These are phyloP conservation scores for Cyberlindnera japonica DNA, from an alignment of 805 yeast genomes.

Conservation along the genomic window DNA sequence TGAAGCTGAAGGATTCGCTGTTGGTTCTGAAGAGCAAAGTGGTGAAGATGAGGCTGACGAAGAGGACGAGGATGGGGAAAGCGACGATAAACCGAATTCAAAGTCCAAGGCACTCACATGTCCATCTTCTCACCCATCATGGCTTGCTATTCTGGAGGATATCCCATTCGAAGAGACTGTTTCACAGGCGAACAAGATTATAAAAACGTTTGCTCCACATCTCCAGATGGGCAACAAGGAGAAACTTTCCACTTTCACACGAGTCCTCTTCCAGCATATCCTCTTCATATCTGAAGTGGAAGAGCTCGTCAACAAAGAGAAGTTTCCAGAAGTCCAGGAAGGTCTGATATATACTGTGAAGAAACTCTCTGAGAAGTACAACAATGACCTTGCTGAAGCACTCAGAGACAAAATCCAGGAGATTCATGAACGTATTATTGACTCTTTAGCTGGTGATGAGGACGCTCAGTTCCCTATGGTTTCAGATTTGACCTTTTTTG, in stretches of 20 bases:
- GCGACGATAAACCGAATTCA: slow-evolving; percentile 10
- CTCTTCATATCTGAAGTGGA: slow-evolving; percentile 43
- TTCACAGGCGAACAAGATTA: slow-evolving; percentile 48
- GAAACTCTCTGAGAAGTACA: slow-evolving; percentile 60
- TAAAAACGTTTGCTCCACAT: slow-evolving; percentile 67
- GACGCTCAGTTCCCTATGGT: slow-evolving; percentile 34
- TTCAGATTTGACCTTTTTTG: slow-evolving; percentile 64
- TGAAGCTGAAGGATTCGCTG: slow-evolving; percentile 42
- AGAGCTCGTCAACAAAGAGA: slow-evolving; percentile 32
- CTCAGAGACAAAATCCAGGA: slow-evolving; percentile 54
- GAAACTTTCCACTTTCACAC: slow-evolving; percentile 58
- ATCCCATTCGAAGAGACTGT: slow-evolving; percentile 41
- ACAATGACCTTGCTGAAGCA: slow-evolving; percentile 56
- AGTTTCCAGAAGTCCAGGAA: slow-evolving; percentile 36
- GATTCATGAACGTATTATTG: slow-evolving; percentile 50
- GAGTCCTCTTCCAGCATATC: slow-evolving; percentile 60
- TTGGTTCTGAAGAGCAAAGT: slow-evolving; percentile 29
- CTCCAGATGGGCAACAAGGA: slow-evolving; percentile 80
- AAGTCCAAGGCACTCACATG: slow-evolving; percentile 32
- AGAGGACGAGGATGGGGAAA: slow-evolving; percentile 29
- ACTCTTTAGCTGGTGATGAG: slow-evolving; percentile 26
- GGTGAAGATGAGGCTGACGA: slow-evolving; percentile 29
- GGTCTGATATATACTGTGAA: slow-evolving; percentile 46
- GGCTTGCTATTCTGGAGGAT: slow-evolving; percentile 33
- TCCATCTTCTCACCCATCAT: slow-evolving; percentile 46